phyloP scores from a whole-genome alignment of 257 asterid species.

The Haberlea rhodopensis region DNA sequence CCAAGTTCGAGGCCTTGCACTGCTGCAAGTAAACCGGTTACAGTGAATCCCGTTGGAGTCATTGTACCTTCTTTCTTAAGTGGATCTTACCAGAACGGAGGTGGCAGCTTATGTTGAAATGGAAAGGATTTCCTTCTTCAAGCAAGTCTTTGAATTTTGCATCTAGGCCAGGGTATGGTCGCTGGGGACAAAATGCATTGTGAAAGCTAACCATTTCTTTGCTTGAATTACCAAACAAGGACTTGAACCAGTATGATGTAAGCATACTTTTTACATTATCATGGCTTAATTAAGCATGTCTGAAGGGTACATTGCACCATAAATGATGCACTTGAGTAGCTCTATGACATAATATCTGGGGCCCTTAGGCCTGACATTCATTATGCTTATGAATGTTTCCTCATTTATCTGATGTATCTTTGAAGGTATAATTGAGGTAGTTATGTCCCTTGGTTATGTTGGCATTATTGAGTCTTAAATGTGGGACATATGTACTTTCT shows the following conservation, averaged over 20 bases:
- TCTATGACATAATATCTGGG: slow-evolving; percentile 39
- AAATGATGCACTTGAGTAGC: slow-evolving; percentile 28
- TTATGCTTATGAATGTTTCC: slow-evolving; percentile 33
- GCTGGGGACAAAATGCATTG: slow-evolving; percentile 87
- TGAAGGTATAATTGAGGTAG: slow-evolving; percentile 34
- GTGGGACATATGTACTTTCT: slow-evolving; percentile 32
- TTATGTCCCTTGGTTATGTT: slow-evolving; percentile 36
- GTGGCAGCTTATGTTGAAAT: slow-evolving; percentile 28
- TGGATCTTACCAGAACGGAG: slow-evolving; percentile 32
- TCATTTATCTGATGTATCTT: slow-evolving; percentile 31
- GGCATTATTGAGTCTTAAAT: slow-evolving; percentile 42
- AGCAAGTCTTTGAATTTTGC: slow-evolving; percentile 79
- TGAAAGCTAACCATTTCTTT: slow-evolving; percentile 96
- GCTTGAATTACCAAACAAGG: slow-evolving; percentile 94
- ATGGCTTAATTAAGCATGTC: slow-evolving; percentile 14
- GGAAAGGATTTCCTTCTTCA: slow-evolving; percentile 57
- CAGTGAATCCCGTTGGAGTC: slow-evolving; percentile 29
- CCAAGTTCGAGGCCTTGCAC: slow-evolving; percentile 94
- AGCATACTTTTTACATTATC: slow-evolving; percentile 32
- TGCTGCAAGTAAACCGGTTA: slow-evolving; percentile 47
- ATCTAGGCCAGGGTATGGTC: slow-evolving; percentile 88
- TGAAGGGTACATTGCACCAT: slow-evolving; percentile 24
- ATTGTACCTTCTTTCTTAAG: slow-evolving; percentile 28
- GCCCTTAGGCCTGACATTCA: slow-evolving; percentile 51
- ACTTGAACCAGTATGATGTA: slow-evolving; percentile 95